These are phyloP conservation scores for Staphylotrichum longicolle DNA, from an alignment of 495 filamentous ascomycete species.

Conservation along the genomic window DNA sequence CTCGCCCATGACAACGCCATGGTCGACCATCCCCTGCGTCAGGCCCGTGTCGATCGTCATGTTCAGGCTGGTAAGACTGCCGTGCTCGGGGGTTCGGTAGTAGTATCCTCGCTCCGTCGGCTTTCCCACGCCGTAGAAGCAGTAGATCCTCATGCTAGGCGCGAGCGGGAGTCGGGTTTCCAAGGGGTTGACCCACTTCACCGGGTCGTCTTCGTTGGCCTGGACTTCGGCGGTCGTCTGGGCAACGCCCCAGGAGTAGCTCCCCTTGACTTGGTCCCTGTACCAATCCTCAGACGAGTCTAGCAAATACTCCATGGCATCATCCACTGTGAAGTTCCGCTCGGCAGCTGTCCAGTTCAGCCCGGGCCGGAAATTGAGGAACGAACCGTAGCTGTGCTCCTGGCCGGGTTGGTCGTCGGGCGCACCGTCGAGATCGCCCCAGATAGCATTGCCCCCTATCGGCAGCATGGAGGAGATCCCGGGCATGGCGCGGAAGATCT, in stretches of 20 bases:
- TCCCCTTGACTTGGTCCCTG: constrained; percentile 60
- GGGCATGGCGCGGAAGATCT: constrained; percentile 96
- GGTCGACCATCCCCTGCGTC: constrained; percentile 68
- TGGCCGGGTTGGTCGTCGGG: constrained; percentile 82
- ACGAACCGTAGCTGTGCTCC: constrained; percentile 68
- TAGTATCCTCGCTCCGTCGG: constrained; percentile 89
- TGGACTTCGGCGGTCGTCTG: constrained; percentile 79
- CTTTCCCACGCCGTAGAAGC: constrained; percentile 94
- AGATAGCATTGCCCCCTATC: constrained; percentile 90
- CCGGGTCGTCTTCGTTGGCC: constrained; percentile 73
- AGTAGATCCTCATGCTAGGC: constrained; percentile 92
- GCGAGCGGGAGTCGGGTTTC: constrained; percentile 86
- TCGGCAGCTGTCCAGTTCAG: constrained; percentile 54
- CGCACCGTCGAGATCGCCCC: constrained; percentile 87
- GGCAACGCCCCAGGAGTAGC: constrained; percentile 88
- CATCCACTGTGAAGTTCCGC: constrained; percentile 74
- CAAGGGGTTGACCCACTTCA: constrained; percentile 93
- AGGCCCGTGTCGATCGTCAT: constrained; percentile 85
- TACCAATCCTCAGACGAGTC: constrained; percentile 84
- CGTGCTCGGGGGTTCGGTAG: constrained; percentile 72
- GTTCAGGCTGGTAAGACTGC: constrained; percentile 62
- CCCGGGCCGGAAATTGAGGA: constrained; percentile 77
- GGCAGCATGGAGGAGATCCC: constrained; percentile 95
- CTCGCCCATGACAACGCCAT: constrained; percentile 87
- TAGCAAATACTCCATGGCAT: constrained; percentile 74